A percentile compares a stretch with the other conserved stretches of the same genome.
Evolutionary conservation across 257 asterid genomes (phyloP).

Genomic region (Linaria vulgaris): DNA sequence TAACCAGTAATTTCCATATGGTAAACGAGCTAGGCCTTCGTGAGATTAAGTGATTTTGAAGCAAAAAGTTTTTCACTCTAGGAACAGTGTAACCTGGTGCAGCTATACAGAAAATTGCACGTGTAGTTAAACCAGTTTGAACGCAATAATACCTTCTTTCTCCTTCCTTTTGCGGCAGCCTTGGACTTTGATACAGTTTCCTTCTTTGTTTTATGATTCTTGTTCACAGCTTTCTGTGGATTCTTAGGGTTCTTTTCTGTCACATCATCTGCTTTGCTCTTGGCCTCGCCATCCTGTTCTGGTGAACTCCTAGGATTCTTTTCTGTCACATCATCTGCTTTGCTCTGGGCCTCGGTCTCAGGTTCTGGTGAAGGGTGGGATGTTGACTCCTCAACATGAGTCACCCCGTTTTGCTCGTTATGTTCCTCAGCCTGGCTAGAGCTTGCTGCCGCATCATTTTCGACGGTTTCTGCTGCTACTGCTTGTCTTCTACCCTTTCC

Average conservation of each 20-base stretch:
- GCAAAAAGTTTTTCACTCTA: background rate
- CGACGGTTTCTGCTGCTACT: slow-evolving; percentile 37
- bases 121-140: background rate
- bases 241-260: slow-evolving; percentile 39
- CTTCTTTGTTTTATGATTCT: slow-evolving; percentile 49
- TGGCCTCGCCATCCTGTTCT: slow-evolving; percentile 33
- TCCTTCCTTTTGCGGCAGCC: slow-evolving; percentile 65
- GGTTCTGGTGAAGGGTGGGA: slow-evolving; percentile 38
- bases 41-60: background rate
- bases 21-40: background rate
- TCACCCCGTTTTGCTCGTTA: slow-evolving; percentile 35
- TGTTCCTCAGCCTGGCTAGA: slow-evolving; percentile 32
- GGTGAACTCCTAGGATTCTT: slow-evolving; percentile 37
- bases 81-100: background rate
- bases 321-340: slow-evolving; percentile 39
- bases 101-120: background rate
- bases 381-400: slow-evolving; percentile 35
- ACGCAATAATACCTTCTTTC: slow-evolving; percentile 60
- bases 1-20: background rate
- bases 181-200: slow-evolving; percentile 52
- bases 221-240: slow-evolving; percentile 38
- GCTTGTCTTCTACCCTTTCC: slow-evolving; percentile 49
- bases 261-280: slow-evolving; percentile 37
- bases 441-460: slow-evolving; percentile 30
- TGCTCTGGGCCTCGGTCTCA: slow-evolving; percentile 30